Base-by-base conservation (phyloP, 2,329 filamentous ascomycete genomes). In the Aplosporella prunicola region DNA sequence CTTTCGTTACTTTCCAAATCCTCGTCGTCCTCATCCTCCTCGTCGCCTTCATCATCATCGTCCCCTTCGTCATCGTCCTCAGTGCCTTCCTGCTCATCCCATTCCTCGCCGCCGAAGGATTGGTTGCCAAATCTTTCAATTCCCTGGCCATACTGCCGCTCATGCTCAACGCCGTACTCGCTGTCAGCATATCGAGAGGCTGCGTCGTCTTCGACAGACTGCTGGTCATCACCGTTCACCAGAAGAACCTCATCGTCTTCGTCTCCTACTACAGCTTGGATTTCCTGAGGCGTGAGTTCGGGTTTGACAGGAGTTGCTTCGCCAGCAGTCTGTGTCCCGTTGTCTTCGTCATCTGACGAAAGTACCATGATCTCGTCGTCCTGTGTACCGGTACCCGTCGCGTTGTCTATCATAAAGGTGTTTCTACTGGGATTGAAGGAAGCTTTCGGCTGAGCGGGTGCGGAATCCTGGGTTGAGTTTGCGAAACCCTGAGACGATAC, bases 341-440 rank as follows among this genome's bases (percentile, higher is more conserved):
- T 30, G 14, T 29, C 36, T 5, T 39, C 37, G 10, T 34, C 37
- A 10, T 34, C 37, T 16, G 37, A 39, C 8, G 37, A 39, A 11
- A 39, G 37, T 13, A 39, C 24, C 14, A 34, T 34, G 8, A 39
- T 29, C 17, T 39, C 30, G 20, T 32, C 18, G n/a, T 14, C 30
- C 20, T 33, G n/a, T 5, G 17, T 18, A 5, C 17, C 30, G 7
- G 15, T 15, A 13, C 30, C 37, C n/a, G n/a, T n/a, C n/a, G n/a
- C n/a, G n/a, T n/a, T n/a, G n/a, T n/a, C n/a, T n/a, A n/a, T n/a
- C n/a, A n/a, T n/a, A n/a, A n/a, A n/a, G n/a, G n/a, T n/a, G n/a
- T n/a, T n/a, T n/a, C n/a, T n/a, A 20, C 34, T 39, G 5, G 24
- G 18, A 2, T 31, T 34, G 13, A 9, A 9, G 5, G 11, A 9